These are phyloP conservation scores for Phoenix roebelenii DNA, from an alignment of 176 grass and related monocot genomes.

Conservation along the genomic window DNA sequence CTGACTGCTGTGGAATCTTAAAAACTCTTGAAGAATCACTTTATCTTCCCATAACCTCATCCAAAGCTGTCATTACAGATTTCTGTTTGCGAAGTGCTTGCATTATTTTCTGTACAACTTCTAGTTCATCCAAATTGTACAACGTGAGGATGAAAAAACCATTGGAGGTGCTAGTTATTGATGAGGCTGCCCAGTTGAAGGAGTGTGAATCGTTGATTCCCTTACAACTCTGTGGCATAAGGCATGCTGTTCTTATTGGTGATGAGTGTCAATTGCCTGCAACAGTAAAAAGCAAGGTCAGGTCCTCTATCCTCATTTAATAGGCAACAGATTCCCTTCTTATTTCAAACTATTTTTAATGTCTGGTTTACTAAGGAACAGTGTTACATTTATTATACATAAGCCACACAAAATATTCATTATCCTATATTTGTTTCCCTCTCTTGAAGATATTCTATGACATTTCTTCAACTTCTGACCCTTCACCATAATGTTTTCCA, in stretches of 20 bases:
- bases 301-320: background rate
- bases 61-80: background rate
- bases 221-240: constrained; percentile 33
- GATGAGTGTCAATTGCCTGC: constrained; percentile 73
- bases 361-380: too few relatives aligned
- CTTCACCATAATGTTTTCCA: too few relatives aligned
- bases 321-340: too few relatives aligned
- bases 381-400: too few relatives aligned
- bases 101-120: constrained; percentile 61
- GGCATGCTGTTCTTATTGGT: constrained; percentile 65
- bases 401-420: too few relatives aligned
- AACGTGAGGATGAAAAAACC: constrained; percentile 10
- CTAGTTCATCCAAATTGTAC: constrained; percentile 42
- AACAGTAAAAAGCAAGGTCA: constrained; percentile 70
- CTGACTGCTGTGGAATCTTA: constrained; percentile 32
- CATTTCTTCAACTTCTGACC: too few relatives aligned
- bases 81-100: constrained; percentile 43
- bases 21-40: constrained; percentile 27
- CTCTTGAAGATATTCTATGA: too few relatives aligned
- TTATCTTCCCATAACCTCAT: constrained; percentile 39
- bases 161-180: constrained; percentile 50
- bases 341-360: too few relatives aligned
- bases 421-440: too few relatives aligned
- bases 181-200: constrained; percentile 78
- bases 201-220: constrained; percentile 76